Conservation (phyloP, 2,329 filamentous ascomycete genomes). For the Pyrenophora seminiperda region DNA sequence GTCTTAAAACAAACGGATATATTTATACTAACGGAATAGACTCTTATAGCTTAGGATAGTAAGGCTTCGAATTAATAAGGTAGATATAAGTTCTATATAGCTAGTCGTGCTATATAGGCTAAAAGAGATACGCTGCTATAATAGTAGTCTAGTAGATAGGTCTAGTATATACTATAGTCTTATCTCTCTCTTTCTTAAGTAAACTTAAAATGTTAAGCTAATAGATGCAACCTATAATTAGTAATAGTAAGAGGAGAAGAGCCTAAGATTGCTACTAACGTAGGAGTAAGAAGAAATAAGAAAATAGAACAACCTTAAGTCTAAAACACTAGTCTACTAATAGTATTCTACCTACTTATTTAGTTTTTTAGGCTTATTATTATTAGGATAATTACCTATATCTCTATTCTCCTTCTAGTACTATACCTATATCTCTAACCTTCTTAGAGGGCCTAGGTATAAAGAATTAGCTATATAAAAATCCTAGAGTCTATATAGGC, state of each 20-base stretch:
- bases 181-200: neutral
- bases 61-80: neutral
- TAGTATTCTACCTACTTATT: neutral
- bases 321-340: neutral
- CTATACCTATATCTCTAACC: neutral
- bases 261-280: neutral
- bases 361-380: neutral
- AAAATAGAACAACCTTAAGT: constrained; percentile 1
- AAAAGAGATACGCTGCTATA: neutral
- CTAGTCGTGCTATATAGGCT: neutral
- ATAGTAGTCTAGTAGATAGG: neutral
- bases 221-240: neutral
- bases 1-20: neutral
- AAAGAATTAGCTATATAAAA: neutral
- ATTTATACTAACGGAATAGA: neutral
- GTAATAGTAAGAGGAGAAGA: constrained; percentile 1
- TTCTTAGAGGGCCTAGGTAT: neutral
- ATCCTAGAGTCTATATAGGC: neutral
- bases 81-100: neutral
- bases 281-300: neutral
- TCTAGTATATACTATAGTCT: neutral
- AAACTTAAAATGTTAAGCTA: constrained; percentile 2
- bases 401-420: neutral
- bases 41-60: neutral
- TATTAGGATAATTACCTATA: neutral